phyloP scores from a whole-genome alignment of 2,329 filamentous ascomycete species.

The Zasmidium citrigriseum region DNA sequence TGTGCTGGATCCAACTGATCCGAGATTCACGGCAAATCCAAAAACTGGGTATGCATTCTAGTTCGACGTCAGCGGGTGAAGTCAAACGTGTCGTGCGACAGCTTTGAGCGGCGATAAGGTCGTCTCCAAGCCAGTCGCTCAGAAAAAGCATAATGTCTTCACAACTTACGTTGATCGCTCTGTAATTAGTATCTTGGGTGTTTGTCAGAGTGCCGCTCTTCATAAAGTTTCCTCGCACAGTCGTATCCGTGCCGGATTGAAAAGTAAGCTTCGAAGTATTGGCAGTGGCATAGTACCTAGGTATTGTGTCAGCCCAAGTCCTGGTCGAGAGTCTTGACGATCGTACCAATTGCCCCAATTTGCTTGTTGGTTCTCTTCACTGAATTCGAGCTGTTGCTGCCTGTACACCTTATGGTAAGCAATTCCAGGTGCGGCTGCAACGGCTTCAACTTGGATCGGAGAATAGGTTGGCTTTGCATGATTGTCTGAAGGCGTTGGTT shows the following conservation, averaged over 20 bases:
- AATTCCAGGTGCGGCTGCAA: slow-evolving; percentile 14
- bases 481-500: neutral
- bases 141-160: no score
- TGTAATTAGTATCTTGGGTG: slow-evolving; percentile 48
- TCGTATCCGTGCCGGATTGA: slow-evolving; percentile 48
- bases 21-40: slow-evolving; percentile 53
- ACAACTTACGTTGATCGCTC: slow-evolving; percentile 50
- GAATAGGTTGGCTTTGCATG: neutral
- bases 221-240: slow-evolving; percentile 50
- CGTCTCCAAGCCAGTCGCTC: no score
- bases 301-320: no score
- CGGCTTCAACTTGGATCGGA: neutral
- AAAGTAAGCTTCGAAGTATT: slow-evolving; percentile 44
- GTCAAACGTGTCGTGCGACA: no score
- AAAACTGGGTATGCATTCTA: slow-evolving; percentile 55
- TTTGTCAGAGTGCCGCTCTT: slow-evolving; percentile 32
- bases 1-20: slow-evolving; percentile 42
- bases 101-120: no score
- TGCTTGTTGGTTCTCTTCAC: slow-evolving; percentile 42
- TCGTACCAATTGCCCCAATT: slow-evolving; percentile 52
- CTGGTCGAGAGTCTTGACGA: no score
- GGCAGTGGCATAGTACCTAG: slow-evolving; percentile 55
- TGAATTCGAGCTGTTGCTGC: slow-evolving; percentile 41
- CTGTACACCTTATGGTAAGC: slow-evolving; percentile 33
- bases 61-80: no score